phyloP scores from a whole-genome alignment of 352 stramenopile species.

The Globisporangium camurandrum region DNA sequence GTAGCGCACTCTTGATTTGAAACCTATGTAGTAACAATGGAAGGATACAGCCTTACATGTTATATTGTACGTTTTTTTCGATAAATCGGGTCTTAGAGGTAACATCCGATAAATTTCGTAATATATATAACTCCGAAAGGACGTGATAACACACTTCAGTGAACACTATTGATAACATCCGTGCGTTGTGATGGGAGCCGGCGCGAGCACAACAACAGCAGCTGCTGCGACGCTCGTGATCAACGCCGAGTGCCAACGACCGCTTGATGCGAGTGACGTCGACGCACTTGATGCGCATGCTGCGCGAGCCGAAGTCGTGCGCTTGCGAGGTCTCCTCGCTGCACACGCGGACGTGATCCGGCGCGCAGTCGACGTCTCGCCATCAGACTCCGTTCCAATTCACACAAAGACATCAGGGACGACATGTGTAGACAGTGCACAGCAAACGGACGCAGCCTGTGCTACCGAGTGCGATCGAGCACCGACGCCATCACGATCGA shows the following conservation, averaged over 20 bases:
- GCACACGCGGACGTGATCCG: conserved; percentile 1
- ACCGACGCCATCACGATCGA: not conserved
- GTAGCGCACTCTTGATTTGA: too few relatives aligned
- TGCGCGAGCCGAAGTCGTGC: conserved; percentile 15
- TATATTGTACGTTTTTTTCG: too few relatives aligned
- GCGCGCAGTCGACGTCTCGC: not conserved
- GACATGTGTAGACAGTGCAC: not conserved
- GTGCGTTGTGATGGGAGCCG: conserved; percentile 12
- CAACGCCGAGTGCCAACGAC: conserved; percentile 6
- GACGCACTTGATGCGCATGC: conserved; percentile 13
- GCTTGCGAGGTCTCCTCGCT: conserved; percentile 8
- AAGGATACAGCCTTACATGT: too few relatives aligned
- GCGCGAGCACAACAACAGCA: conserved; percentile 4
- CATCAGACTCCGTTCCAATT: not conserved
- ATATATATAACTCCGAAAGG: too few relatives aligned
- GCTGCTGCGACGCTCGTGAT: too few relatives aligned
- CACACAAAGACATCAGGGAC: not conserved
- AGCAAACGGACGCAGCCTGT: conserved; percentile 2
- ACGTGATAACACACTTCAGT: too few relatives aligned
- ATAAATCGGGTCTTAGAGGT: too few relatives aligned
- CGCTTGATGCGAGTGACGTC: conserved; percentile 20
- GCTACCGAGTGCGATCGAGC: not conserved
- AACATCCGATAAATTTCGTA: too few relatives aligned
- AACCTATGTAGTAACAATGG: too few relatives aligned
- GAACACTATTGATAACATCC: too few relatives aligned